These are phyloP conservation scores for Pseudonitzschia pungens DNA, from an alignment of 108 stramenopile genomes.

Conservation along the genomic window DNA sequence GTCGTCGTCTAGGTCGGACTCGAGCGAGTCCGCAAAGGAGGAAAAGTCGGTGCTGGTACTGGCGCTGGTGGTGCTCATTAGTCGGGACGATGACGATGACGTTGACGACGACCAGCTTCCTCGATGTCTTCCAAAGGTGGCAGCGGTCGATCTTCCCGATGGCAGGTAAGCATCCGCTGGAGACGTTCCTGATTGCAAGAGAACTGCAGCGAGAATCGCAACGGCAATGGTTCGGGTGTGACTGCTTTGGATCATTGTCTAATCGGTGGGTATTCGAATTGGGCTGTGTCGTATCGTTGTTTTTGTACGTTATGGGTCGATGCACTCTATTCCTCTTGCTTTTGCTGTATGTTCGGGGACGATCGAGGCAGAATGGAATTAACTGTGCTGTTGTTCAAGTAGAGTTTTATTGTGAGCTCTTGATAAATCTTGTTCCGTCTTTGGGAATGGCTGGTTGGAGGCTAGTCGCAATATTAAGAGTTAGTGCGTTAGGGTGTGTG, in stretches of 20 bases:
- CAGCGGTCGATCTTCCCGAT: not conserved
- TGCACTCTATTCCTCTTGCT: too few species aligned
- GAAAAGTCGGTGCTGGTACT: constrained; percentile 35
- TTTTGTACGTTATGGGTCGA: too few species aligned
- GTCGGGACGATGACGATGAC: not conserved
- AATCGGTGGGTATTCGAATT: too few species aligned
- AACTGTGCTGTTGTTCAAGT: too few species aligned
- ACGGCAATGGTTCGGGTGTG: not conserved
- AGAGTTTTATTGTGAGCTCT: too few species aligned
- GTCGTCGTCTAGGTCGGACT: constrained; percentile 25
- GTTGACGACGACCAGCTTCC: not conserved
- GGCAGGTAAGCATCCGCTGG: not conserved
- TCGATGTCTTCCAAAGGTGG: not conserved
- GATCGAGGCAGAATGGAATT: too few species aligned
- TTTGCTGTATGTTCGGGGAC: too few species aligned
- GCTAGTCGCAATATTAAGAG: not conserved
- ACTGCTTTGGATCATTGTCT: not conserved
- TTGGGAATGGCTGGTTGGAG: not conserved
- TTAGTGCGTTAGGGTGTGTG: not conserved
- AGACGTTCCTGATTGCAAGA: not conserved
- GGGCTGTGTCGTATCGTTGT: too few species aligned
- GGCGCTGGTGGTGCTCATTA: not conserved
- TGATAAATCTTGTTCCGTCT: too few species aligned
- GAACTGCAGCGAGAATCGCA: not conserved
- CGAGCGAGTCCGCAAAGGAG: constrained; percentile 53